A percentile compares a stretch with the other conserved stretches of the same genome.
phyloP scores from a whole-genome alignment of 1,139 yeast species.

The Nakaseomyces delphensis region DNA sequence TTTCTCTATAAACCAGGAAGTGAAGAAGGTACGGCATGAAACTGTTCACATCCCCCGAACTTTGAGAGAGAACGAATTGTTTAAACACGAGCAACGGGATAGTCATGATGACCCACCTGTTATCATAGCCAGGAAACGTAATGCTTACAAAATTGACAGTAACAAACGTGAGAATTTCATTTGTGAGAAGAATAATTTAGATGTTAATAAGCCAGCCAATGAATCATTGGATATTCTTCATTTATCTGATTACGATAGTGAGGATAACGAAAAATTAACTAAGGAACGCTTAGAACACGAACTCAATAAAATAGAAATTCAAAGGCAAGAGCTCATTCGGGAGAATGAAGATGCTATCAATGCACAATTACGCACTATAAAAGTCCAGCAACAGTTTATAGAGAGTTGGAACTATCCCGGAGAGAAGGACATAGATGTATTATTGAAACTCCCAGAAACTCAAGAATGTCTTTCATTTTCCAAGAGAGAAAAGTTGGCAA shows the following conservation, averaged over 20 bases:
- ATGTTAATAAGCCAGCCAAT: background rate
- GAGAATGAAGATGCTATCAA: background rate
- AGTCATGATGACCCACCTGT: background rate
- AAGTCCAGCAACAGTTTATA: background rate
- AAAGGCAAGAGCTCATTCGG: background rate
- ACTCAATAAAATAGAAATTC: constrained; percentile 1
- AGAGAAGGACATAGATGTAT: background rate
- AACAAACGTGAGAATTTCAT: constrained; percentile 1
- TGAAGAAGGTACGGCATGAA: background rate
- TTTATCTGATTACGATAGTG: background rate
- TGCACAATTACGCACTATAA: background rate
- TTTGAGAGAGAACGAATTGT: background rate
- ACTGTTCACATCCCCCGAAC: background rate
- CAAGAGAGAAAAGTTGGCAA: background rate
- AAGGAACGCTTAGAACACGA: background rate
- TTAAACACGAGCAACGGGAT: background rate
- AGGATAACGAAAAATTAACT: background rate
- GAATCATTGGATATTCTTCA: background rate
- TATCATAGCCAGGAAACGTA: background rate
- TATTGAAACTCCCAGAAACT: background rate
- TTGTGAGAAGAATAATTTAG: background rate
- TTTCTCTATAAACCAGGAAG: background rate
- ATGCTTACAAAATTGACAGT: background rate
- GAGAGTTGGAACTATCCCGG: background rate
- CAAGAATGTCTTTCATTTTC: background rate